Evolutionary conservation across 768 basidiomycete species (phyloP).

Genomic region (Mycena crocata): DNA sequence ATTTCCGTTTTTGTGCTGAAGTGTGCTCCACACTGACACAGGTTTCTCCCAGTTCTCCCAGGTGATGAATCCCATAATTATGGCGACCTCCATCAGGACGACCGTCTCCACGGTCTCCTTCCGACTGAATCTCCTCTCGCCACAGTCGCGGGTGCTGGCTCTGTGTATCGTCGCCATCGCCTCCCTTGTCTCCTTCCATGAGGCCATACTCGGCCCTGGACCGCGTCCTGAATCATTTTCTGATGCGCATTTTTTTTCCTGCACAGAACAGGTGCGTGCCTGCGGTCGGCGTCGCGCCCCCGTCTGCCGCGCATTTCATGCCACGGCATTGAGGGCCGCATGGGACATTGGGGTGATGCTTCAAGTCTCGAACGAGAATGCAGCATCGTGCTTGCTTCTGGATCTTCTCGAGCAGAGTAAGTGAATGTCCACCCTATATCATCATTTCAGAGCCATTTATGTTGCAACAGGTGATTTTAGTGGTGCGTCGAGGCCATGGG

Average conservation of each 20-base stretch:
- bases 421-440: neutral
- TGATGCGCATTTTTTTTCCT: neutral
- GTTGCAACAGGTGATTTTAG: neutral
- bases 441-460: neutral
- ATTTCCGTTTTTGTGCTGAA: no score
- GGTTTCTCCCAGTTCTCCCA: no score
- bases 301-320: neutral
- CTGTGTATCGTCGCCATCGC: no score
- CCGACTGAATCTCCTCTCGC: no score
- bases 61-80: no score
- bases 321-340: conserved; percentile 2
- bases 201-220: no score
- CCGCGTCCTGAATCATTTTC: no score
- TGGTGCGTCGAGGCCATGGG: conserved; percentile 16
- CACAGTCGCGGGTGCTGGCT: no score
- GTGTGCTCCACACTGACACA: no score
- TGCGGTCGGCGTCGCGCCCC: conserved; percentile 7
- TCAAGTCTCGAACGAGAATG: conserved; percentile 2
- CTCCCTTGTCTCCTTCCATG: no score
- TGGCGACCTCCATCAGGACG: no score
- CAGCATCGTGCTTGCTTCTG: conserved; percentile 10
- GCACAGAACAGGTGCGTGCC: neutral
- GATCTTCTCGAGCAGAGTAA: conserved; percentile 14
- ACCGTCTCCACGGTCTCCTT: no score
- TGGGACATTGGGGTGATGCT: conserved; percentile 12